Evolutionary conservation across 495 filamentous ascomycete genomes (phyloP).

Genomic region (Daldinia decipiens): DNA sequence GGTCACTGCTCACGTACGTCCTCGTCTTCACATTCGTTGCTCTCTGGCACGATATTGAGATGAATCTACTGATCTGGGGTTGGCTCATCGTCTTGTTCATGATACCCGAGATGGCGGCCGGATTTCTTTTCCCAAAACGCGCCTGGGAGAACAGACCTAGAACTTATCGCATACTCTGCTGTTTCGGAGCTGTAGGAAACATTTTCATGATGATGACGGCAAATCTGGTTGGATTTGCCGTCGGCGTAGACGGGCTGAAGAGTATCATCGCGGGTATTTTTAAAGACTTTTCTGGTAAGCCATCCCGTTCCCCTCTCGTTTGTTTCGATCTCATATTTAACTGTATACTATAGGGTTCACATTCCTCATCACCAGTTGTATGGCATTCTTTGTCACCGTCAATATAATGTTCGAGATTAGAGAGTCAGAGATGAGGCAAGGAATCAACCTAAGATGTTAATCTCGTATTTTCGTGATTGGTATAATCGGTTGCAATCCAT

Average conservation of each 20-base stretch:
- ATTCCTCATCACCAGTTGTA: slow-evolving; percentile 77
- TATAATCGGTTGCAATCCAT: not conserved
- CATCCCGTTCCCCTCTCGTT: not conserved
- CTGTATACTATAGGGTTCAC: slow-evolving; percentile 61
- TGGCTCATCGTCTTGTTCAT: slow-evolving; percentile 96
- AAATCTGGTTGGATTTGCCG: slow-evolving; percentile 93
- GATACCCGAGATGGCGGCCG: slow-evolving; percentile 81
- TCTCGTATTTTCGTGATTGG: not conserved
- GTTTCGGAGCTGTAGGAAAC: slow-evolving; percentile 86
- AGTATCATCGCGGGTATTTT: slow-evolving; percentile 78
- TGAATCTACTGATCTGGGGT: slow-evolving; percentile 93
- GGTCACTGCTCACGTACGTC: slow-evolving; percentile 73
- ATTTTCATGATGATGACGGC: slow-evolving; percentile 96
- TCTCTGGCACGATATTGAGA: slow-evolving; percentile 96
- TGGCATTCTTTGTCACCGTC: slow-evolving; percentile 80
- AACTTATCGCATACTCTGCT: slow-evolving; percentile 80
- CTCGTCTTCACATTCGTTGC: slow-evolving; percentile 98
- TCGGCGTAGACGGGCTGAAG: slow-evolving; percentile 87
- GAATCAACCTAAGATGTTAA: slow-evolving; percentile 88
- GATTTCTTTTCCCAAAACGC: slow-evolving; percentile 72
- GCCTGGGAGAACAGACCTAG: slow-evolving; percentile 75
- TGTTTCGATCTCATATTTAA: slow-evolving; percentile 36
- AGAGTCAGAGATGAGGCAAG: slow-evolving; percentile 80
- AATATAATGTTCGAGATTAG: slow-evolving; percentile 98
- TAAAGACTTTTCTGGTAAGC: slow-evolving; percentile 72